Evolutionary conservation across 768 basidiomycete genomes (phyloP).

Genomic region (Lentinus brumalis): DNA sequence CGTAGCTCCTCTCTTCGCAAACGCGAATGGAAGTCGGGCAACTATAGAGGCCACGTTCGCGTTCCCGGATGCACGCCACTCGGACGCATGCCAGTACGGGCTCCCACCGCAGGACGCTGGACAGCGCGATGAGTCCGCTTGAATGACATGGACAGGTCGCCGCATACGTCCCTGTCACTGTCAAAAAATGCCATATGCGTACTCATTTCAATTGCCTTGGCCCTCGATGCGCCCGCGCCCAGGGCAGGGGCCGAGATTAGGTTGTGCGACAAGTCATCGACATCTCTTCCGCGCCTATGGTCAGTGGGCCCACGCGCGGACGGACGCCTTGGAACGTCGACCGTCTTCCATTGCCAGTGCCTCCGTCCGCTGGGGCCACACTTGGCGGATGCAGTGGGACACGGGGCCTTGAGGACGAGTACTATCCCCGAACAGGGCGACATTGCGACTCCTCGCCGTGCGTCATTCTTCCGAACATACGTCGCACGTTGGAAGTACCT

Average conservation of each 20-base stretch:
- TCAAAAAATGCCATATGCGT: no score
- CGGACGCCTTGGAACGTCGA: neutral
- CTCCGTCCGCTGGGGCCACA: slow-evolving; percentile 9
- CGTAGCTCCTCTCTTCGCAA: no score
- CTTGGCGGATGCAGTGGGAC: slow-evolving; percentile 5
- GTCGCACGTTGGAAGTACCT: slow-evolving; percentile 5
- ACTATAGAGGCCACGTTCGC: no score
- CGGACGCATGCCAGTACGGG: no score
- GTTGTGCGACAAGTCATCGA: slow-evolving; percentile 7
- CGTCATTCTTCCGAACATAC: neutral
- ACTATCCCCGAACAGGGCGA: slow-evolving; percentile 7
- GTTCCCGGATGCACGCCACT: no score
- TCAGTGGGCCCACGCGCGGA: neutral
- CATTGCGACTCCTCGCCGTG: slow-evolving; percentile 9
- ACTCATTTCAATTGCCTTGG: no score
- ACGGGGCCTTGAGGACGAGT: slow-evolving; percentile 1
- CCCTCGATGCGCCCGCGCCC: neutral
- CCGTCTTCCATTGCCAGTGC: slow-evolving; percentile 10
- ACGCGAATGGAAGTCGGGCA: no score
- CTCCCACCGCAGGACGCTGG: no score
- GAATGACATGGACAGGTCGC: no score
- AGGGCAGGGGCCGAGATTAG: slow-evolving; percentile 17
- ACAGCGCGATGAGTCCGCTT: no score
- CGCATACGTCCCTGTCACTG: no score
- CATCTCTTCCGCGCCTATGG: slow-evolving; percentile 15